These are phyloP conservation scores for Volvariella volvacea DNA, from an alignment of 1,284 basidiomycete genomes.

Conservation along the genomic window DNA sequence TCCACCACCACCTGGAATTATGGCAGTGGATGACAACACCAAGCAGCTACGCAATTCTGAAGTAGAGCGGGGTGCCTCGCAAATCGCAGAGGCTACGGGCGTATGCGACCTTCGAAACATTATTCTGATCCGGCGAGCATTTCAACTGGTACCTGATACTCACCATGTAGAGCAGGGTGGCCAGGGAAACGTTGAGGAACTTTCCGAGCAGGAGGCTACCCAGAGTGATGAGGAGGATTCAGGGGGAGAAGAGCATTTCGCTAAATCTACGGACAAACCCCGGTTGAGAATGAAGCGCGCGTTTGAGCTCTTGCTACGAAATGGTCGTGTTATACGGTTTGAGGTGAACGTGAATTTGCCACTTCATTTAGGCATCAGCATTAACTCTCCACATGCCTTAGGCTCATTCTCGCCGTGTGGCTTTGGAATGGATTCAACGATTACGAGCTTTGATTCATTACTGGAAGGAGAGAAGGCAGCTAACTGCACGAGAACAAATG, in stretches of 20 bases:
- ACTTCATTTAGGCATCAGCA: neutral
- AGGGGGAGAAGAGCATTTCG: slow-evolving; percentile 61
- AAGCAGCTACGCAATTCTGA: slow-evolving; percentile 43
- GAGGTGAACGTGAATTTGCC: slow-evolving; percentile 46
- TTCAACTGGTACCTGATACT: slow-evolving; percentile 34
- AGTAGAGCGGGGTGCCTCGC: slow-evolving; percentile 54
- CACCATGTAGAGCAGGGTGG: slow-evolving; percentile 24
- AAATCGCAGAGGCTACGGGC: slow-evolving; percentile 60
- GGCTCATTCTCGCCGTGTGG: slow-evolving; percentile 57
- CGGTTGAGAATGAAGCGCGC: slow-evolving; percentile 56
- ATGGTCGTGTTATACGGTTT: slow-evolving; percentile 65
- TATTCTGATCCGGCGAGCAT: slow-evolving; percentile 56
- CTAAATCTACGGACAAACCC: slow-evolving; percentile 34
- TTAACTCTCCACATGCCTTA: slow-evolving; percentile 19
- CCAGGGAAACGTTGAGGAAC: too few relatives aligned
- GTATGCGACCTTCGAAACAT: slow-evolving; percentile 67
- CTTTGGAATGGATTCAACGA: slow-evolving; percentile 74
- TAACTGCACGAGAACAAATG: slow-evolving; percentile 75
- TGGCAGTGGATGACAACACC: slow-evolving; percentile 21
- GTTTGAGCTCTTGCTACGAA: slow-evolving; percentile 70
- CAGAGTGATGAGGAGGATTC: slow-evolving; percentile 51
- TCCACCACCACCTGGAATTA: slow-evolving; percentile 59
- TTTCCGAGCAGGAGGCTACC: slow-evolving; percentile 21
- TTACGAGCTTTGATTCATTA: slow-evolving; percentile 64
- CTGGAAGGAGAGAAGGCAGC: slow-evolving; percentile 68